These are phyloP conservation scores for Lactarius trivialis DNA, from an alignment of 768 basidiomycete species.

Conservation along the genomic window DNA sequence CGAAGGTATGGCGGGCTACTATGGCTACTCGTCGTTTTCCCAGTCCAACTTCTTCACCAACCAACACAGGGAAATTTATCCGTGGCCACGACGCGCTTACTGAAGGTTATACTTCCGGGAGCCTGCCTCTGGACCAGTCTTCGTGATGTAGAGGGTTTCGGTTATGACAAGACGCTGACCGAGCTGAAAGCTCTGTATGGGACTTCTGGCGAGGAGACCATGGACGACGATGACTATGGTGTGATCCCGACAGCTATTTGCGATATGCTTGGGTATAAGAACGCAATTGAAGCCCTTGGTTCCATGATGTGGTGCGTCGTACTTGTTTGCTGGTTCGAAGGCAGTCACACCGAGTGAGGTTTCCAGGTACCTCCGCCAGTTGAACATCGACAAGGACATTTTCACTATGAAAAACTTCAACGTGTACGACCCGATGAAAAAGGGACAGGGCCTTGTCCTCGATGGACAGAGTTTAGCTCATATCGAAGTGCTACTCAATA, in stretches of 20 bases:
- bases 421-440: conserved; percentile 91
- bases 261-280: conserved; percentile 55
- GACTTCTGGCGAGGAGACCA: conserved; percentile 35
- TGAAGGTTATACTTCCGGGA: conserved; percentile 74
- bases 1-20: conserved; percentile 51
- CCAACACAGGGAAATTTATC: conserved; percentile 71
- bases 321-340: background rate
- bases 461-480: conserved; percentile 96
- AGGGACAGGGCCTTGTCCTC: conserved; percentile 75
- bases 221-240: conserved; percentile 40
- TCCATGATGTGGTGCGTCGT: conserved; percentile 76
- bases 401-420: conserved; percentile 97
- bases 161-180: conserved; percentile 60
- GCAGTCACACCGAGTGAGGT: background rate
- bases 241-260: conserved; percentile 66
- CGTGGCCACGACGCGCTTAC: conserved; percentile 69
- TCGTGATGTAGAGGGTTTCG: conserved; percentile 74
- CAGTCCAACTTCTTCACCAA: background rate
- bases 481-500: conserved; percentile 88
- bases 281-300: conserved; percentile 81
- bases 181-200: conserved; percentile 66
- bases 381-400: conserved; percentile 95
- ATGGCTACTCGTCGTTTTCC: background rate
- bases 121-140: conserved; percentile 87
- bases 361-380: conserved; percentile 69